These are phyloP conservation scores for Lepidium sativum DNA, from an alignment of 345 rosid species.

Conservation along the genomic window DNA sequence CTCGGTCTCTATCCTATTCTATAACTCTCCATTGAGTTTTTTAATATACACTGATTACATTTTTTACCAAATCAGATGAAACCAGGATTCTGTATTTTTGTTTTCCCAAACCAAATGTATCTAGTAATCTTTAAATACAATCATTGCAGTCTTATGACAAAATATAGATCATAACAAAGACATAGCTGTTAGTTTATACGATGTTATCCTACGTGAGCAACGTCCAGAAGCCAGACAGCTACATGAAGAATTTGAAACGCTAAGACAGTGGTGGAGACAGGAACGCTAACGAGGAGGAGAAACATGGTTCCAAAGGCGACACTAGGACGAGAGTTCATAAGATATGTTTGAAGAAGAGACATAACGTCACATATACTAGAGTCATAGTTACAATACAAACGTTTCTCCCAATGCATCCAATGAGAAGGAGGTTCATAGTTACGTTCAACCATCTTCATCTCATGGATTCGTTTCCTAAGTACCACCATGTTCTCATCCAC, in stretches of 20 bases:
- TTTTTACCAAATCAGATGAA: neutral
- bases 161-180: neutral
- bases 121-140: neutral
- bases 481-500: constrained; percentile 63
- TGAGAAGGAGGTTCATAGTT: constrained; percentile 48
- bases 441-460: constrained; percentile 54
- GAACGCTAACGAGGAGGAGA: constrained; percentile 41
- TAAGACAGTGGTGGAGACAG: constrained; percentile 23
- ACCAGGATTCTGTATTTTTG: neutral
- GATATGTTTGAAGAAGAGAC: constrained; percentile 36
- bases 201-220: constrained; percentile 3
- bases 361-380: constrained; percentile 35
- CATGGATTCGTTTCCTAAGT: constrained; percentile 49
- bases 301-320: constrained; percentile 41
- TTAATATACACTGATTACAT: neutral
- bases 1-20: neutral
- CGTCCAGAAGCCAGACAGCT: neutral
- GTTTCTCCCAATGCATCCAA: constrained; percentile 77
- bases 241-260: constrained; percentile 9
- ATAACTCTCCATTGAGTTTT: neutral
- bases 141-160: neutral
- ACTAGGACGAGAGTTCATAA: constrained; percentile 58
- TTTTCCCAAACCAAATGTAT: neutral
- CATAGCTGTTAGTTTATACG: neutral
- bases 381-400: constrained; percentile 36